Percentiles rank a stretch among this genome's conserved stretches.
These are phyloP conservation scores for Phellinidium pouzarii DNA, from an alignment of 1,284 basidiomycete species.

Conservation along the genomic window DNA sequence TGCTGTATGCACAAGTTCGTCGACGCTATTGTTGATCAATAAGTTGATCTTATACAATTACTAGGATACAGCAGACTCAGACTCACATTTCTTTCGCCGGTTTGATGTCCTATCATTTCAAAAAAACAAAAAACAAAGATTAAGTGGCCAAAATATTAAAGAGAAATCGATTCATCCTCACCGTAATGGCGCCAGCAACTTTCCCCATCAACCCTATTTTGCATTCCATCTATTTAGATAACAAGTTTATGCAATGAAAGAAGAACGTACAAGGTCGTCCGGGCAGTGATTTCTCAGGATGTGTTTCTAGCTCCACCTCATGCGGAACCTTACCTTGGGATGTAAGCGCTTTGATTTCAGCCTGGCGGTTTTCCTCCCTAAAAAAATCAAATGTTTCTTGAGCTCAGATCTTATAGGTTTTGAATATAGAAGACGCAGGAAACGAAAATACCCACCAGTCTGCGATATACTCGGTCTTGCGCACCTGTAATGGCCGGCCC, in stretches of 20 bases:
- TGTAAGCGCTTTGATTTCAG: slow-evolving; percentile 56
- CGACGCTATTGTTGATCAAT: slow-evolving; percentile 43
- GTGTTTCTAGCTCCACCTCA: slow-evolving; percentile 60
- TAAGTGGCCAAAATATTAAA: neutral
- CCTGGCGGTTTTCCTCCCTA: slow-evolving; percentile 54
- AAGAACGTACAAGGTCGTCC: slow-evolving; percentile 48
- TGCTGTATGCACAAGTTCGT: slow-evolving; percentile 61
- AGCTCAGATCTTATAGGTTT: neutral
- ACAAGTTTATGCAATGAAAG: no score
- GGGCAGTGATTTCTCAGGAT: slow-evolving; percentile 61
- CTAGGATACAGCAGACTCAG: neutral
- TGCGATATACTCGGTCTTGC: slow-evolving; percentile 69
- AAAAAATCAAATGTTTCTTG: slow-evolving; percentile 1
- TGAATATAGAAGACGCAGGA: neutral
- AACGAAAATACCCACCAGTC: slow-evolving; percentile 43
- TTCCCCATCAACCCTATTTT: slow-evolving; percentile 77
- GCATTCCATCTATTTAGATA: slow-evolving; percentile 8
- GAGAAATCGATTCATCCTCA: slow-evolving; percentile 26
- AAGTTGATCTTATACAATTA: neutral
- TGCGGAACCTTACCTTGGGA: slow-evolving; percentile 70
- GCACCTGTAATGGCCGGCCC: slow-evolving; percentile 79
- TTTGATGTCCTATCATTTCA: slow-evolving; percentile 51
- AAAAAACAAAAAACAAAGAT: no score
- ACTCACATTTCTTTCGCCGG: slow-evolving; percentile 76
- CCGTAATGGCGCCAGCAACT: slow-evolving; percentile 71